Conservation (phyloP, 83 land plant species). For the Isoetes engelmannii region DNA sequence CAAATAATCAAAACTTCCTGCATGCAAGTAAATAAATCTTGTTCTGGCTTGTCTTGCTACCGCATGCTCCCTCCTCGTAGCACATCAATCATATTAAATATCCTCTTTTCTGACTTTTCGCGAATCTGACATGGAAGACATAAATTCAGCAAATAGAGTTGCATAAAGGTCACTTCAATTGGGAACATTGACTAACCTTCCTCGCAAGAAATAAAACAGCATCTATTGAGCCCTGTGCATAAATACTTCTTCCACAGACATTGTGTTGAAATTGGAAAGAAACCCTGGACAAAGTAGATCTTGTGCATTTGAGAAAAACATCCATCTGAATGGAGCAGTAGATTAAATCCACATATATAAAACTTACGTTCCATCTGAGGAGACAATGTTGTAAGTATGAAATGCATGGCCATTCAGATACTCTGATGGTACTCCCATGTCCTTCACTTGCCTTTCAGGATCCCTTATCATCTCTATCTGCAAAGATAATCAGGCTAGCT, state of each 20-base stretch:
- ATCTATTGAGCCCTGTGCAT: conserved; percentile 94
- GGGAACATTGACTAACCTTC: conserved; percentile 46
- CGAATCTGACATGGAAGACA: conserved; percentile 43
- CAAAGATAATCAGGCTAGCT: neutral
- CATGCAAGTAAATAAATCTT: no score
- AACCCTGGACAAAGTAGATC: conserved; percentile 45
- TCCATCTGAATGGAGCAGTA: neutral
- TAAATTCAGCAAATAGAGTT: neutral
- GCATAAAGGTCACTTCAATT: neutral
- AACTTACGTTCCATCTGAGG: conserved; percentile 78
- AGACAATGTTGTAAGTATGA: conserved; percentile 81
- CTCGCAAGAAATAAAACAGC: conserved; percentile 77
- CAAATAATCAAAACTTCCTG: no score
- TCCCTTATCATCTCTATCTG: conserved; percentile 79
- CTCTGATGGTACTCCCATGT: conserved; percentile 87
- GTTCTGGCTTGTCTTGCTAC: conserved; percentile 7
- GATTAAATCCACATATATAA: neutral
- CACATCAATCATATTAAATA: conserved; percentile 93
- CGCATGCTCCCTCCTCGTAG: conserved; percentile 94
- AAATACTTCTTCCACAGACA: conserved; percentile 94
- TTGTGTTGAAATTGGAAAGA: conserved; percentile 92
- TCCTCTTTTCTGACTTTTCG: conserved; percentile 50
- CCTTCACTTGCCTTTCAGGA: conserved; percentile 57
- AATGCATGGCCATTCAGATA: conserved; percentile 85
- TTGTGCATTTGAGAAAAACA: neutral